phyloP scores from a whole-genome alignment of 108 stramenopile species.

The Skeletonema grethae region DNA sequence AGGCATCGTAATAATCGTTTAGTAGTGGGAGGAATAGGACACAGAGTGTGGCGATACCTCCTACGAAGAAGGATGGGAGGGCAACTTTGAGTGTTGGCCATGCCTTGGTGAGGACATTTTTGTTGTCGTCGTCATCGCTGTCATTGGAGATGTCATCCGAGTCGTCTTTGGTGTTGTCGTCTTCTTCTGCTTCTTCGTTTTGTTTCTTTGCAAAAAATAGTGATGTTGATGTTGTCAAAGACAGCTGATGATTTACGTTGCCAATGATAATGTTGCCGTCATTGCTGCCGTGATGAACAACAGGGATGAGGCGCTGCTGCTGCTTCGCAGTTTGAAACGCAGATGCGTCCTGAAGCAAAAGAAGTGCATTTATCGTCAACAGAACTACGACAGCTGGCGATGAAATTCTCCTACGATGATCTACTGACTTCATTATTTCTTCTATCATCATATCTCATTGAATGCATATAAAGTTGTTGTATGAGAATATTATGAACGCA shows the following conservation, averaged over 20 bases:
- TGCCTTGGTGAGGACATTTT: background rate
- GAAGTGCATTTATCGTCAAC: background rate
- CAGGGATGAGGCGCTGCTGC: background rate
- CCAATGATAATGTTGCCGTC: background rate
- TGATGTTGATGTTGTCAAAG: constrained; percentile 11
- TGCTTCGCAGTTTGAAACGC: constrained; percentile 1
- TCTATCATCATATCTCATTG: no score
- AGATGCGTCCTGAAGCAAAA: background rate
- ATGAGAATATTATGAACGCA: no score
- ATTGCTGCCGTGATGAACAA: background rate
- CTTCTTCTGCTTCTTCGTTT: background rate
- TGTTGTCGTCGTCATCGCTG: background rate
- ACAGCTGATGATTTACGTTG: background rate
- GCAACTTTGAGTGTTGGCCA: constrained; percentile 32
- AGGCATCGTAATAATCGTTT: constrained; percentile 42
- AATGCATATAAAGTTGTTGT: no score
- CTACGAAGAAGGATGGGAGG: constrained; percentile 40
- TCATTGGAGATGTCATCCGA: background rate
- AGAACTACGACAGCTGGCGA: background rate
- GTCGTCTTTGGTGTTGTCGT: background rate
- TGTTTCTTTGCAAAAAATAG: constrained; percentile 14
- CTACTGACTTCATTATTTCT: background rate
- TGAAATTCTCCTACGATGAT: background rate
- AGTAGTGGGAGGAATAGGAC: constrained; percentile 40
- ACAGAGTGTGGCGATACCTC: constrained; percentile 32